These are phyloP conservation scores for Xylariomycetidae sp. DNA, from an alignment of 2,329 filamentous ascomycete species.

Conservation along the genomic window DNA sequence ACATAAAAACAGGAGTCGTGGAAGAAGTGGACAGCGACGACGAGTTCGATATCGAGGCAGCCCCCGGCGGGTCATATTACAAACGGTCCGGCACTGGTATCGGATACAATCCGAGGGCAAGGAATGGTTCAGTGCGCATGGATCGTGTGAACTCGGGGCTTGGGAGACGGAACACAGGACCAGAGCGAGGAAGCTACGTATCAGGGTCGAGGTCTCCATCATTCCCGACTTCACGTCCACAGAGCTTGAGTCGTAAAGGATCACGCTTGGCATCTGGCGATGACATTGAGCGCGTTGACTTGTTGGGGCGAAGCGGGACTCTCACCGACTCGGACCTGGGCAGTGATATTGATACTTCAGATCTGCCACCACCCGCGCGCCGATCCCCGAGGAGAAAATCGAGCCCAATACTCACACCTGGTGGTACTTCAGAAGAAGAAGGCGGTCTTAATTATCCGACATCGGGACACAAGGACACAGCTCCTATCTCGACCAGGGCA, in stretches of 20 bases:
- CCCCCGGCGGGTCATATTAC: conserved; percentile 68
- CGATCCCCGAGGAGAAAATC: conserved; percentile 34
- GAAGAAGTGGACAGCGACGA: conserved; percentile 98
- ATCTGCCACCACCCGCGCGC: conserved; percentile 58
- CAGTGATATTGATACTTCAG: conserved; percentile 62
- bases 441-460: conserved; percentile 31
- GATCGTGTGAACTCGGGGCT: conserved; percentile 41
- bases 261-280: conserved; percentile 34
- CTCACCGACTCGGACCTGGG: conserved; percentile 55
- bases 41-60: conserved; percentile 91
- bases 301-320: conserved; percentile 43
- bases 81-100: conserved; percentile 75
- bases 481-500: conserved; percentile 64
- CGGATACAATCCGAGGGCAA: conserved; percentile 66
- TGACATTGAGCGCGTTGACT: conserved; percentile 52
- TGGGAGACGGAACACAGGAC: conserved; percentile 18
- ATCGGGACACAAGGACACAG: conserved; percentile 26
- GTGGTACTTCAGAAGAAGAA: conserved; percentile 22
- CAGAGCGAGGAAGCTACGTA: conserved; percentile 43
- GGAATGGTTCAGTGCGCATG: conserved; percentile 57
- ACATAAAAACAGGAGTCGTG: conserved; percentile 93
- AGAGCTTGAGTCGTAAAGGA: conserved; percentile 50
- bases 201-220: conserved; percentile 50
- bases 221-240: conserved; percentile 33
- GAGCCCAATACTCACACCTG: conserved; percentile 33